Base-by-base conservation (phyloP, 495 filamentous ascomycete species). In the Tetracladium marchalianum region DNA sequence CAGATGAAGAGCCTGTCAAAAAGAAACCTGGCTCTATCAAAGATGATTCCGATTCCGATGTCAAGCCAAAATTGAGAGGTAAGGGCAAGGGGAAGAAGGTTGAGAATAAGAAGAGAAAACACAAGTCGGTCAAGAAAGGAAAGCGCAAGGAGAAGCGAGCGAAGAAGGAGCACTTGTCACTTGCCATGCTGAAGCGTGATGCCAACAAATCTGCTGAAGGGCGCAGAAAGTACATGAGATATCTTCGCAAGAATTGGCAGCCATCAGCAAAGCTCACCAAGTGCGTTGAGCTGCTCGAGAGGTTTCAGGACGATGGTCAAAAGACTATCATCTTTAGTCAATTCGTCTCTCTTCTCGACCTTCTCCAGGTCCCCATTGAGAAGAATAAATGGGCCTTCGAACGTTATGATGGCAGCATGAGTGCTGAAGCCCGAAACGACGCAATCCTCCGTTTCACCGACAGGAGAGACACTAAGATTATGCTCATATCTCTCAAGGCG, bases 241-340 rank as follows among this genome's bases (percentile, higher is more conserved):
- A 87, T 56, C 66, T 94, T 5, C 71, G 77, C 11, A 78, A 82
- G 50, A 73, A 75, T 35, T 94, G 76, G 78, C 60, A 78, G 24
- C 68, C 82, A 1, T 90, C 85, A 35, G 79, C 86, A 17, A 96
- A 95, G 60, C 78, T 90, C 34, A 77, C 80, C 12, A 82, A 86
- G 59, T 77, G 81, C 11, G 59, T 88, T 16, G 80, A 87, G 47
- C 75, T 94, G 31, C 68, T 95, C 11, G 48, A 56, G 6, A 32
- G 44, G 15, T 58, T 52, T 22, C 37, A 46, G 27, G 56, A 66
- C 22, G 53, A 60, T 13, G 15, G 49, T 54, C 71, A 92, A 62
- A 96, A 96, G 63, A 92, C 85, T 1, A 89, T 98, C 37, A 76
- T 97, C 50, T 97, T 97, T 64, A 87, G 81, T 44, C 85, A 94